phyloP scores from a whole-genome alignment of 306 rosid species.

The Mucuna pruriens region DNA sequence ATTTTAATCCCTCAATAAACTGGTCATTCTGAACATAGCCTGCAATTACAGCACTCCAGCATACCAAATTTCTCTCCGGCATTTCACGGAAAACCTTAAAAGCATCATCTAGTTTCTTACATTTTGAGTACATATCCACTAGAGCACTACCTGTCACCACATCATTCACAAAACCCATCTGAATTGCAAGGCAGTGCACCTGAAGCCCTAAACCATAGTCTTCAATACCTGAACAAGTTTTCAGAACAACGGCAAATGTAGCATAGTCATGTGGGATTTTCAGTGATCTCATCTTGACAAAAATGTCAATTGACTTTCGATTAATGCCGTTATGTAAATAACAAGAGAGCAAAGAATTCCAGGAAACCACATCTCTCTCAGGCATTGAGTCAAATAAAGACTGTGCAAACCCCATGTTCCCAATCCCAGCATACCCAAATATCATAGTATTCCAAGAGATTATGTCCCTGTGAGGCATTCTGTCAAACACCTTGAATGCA shows the following conservation, averaged over 20 bases:
- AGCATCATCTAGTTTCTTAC: constrained; percentile 58
- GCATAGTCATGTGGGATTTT: constrained; percentile 57
- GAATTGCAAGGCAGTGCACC: constrained; percentile 69
- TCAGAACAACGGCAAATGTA: constrained; percentile 65
- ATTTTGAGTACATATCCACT: constrained; percentile 79
- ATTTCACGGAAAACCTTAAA: constrained; percentile 58
- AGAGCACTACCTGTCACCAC: constrained; percentile 79
- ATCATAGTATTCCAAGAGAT: constrained; percentile 88
- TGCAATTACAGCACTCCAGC: constrained; percentile 87
- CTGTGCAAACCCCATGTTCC: constrained; percentile 56
- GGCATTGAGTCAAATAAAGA: constrained; percentile 67
- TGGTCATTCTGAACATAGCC: constrained; percentile 75
- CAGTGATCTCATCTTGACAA: constrained; percentile 54
- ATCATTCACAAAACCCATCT: constrained; percentile 63
- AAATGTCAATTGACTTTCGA: constrained; percentile 47
- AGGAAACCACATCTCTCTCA: constrained; percentile 73
- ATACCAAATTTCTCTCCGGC: constrained; percentile 70
- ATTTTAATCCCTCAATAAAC: constrained; percentile 56
- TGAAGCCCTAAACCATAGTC: constrained; percentile 64
- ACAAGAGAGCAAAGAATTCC: constrained; percentile 82
- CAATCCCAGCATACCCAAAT: constrained; percentile 64
- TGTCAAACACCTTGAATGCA: constrained; percentile 66
- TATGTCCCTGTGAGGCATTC: constrained; percentile 58
- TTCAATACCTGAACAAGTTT: constrained; percentile 65
- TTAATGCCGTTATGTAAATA: constrained; percentile 55